Percentiles rank a stretch among this genome's conserved stretches.
phyloP scores from a whole-genome alignment of 2,329 filamentous ascomycete species.

The Neofusicoccum kwambonambiense region DNA sequence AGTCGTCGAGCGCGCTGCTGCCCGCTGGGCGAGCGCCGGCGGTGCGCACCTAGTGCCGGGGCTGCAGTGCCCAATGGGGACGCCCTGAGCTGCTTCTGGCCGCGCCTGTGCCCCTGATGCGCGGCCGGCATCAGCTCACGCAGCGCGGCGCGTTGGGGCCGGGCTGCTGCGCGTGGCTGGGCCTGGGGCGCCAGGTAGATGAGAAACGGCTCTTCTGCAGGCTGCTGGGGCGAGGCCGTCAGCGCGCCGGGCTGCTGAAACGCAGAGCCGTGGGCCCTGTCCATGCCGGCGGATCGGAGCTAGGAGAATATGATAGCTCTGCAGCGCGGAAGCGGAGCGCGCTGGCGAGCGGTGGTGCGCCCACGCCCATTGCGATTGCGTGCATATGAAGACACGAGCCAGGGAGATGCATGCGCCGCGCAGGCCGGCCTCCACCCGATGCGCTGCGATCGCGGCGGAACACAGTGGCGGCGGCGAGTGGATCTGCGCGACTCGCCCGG shows the following conservation, averaged over 20 bases:
- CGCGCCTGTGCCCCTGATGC: conserved; percentile 15
- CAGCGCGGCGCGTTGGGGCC: neutral
- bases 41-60: conserved; percentile 5
- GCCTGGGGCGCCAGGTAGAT: conserved; percentile 8
- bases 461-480: neutral
- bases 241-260: neutral
- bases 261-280: neutral
- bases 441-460: neutral
- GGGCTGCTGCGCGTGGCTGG: conserved; percentile 9
- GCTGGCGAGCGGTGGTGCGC: neutral
- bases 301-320: neutral
- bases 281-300: conserved; percentile 1
- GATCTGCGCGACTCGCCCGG: neutral
- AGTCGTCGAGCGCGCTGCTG: neutral
- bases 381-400: conserved; percentile 2
- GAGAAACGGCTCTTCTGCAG: conserved; percentile 11
- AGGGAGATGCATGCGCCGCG: conserved; percentile 7
- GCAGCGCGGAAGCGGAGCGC: neutral
- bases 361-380: neutral
- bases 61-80: conserved; percentile 5
- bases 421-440: conserved; percentile 2
- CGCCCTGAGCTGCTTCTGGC: neutral
- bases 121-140: conserved; percentile 7
- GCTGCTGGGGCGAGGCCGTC: neutral
- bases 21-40: neutral